Base-by-base conservation (phyloP, 2,329 filamentous ascomycete species). In the Pestalotiopsis sp. region DNA sequence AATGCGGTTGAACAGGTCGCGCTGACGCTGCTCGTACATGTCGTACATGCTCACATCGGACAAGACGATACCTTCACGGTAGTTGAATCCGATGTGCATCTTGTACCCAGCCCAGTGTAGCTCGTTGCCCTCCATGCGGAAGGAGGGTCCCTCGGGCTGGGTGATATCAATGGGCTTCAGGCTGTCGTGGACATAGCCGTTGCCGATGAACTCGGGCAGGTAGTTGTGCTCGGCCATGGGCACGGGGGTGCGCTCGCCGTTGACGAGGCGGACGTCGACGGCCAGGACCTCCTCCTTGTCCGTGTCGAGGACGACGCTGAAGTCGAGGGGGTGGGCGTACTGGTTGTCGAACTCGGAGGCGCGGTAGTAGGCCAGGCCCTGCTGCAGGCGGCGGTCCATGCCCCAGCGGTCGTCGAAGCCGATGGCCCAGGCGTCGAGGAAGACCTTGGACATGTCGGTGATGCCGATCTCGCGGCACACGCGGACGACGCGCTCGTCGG, bases 391-490 rank as follows among this genome's bases (percentile, higher is more conserved):
- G 49, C 92, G 85, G 68, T 85, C 84, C 68, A 84, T 92, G 65
- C 92, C 92, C 79, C 94, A 95, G 63, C 93, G 89, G 77, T 93
- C 89, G 74, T 95, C 93, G 71, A 93, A 92, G 39, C 93, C 93
- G 79, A 95, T 94, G 1, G 93, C 94, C 93, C 93, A 95, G 57
- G 91, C 92, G 78, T 95, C 93, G 78, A 93, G 92, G 80, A 92
- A 95, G 45, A 95, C 91, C 81, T 94, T 94, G 79, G 92, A 83
- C 93, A 95, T 95, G 74, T 95, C 92, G 73, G 90, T 85, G 71
- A 95, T 94, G 25, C 93, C 92, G 71, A 94, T 82, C 41, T 94
- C 88, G 2, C 85, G 87, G 75, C 93, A 95, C 76, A 93, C 91
- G 78, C 94, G 89, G 74, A 94, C 92, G 69, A 95, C 92, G 71